Base-by-base conservation (phyloP, 495 filamentous ascomycete genomes). In the Talaromyces nanjingensis region DNA sequence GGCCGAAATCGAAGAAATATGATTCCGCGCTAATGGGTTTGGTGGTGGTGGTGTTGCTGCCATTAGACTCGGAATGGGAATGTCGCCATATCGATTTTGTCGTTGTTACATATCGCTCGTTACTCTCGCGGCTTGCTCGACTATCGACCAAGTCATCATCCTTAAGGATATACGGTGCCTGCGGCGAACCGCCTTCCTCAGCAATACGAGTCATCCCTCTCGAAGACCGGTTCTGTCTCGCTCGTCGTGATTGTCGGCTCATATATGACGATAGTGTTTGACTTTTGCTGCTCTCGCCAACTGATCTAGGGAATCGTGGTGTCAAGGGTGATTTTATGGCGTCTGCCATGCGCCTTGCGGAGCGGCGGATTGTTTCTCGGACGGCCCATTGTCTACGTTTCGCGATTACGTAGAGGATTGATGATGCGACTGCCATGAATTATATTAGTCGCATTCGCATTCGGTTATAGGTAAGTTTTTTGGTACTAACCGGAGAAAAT, bases 301-400 rank as follows among this genome's bases (percentile, higher is more conserved):
- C 53, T 49, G 59, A 61, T 61, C 14, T 18, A 1, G 69, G 65
- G 27, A 69, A 73, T 34, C 66, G 54, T 22, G 71, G 60, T 2
- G 71, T 71, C 7, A 71, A 49, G 20, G 71, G 71, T 1, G 71
- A 69, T 59, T 67, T 71, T 59, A 73, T 62, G 39, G 71, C 67
- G 25, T 68, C 61, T n/a, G 74, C 75, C 53, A 83, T 68, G 52
- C 77, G 79, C 55, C 74, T 70, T 8, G 78, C 77, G 27, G 75
- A 77, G 39, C 77, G 77, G 16, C 73, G 71, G 63, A 84, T 67
- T 22, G 70, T 71, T 52, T 77, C 76, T 45, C 80, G 79, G 67
- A 83, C 73, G 53, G 77, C 73, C 80, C 80, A 83, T 71, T 83
- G 80, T 6, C 77, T 75, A 59, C 78, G 80, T 63, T 84, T 83